Conservation (phyloP, 1,284 basidiomycete genomes). For the Volvariella volvacea region DNA sequence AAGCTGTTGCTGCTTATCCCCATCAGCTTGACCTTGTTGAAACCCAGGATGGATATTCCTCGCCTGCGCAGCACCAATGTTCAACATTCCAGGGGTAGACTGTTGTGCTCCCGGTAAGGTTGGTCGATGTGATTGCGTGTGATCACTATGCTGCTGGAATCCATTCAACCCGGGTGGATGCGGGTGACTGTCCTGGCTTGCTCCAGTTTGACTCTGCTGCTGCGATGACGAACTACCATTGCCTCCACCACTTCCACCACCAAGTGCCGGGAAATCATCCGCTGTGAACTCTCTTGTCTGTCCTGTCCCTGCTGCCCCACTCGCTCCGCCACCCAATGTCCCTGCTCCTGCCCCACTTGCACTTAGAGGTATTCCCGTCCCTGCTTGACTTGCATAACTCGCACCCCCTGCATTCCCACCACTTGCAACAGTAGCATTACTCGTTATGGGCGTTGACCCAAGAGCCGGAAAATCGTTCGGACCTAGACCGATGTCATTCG, state of each 20-base stretch:
- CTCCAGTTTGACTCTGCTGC: constrained; percentile 22
- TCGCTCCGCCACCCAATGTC: constrained; percentile 20
- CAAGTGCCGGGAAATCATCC: constrained; percentile 79
- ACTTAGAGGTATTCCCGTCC: constrained; percentile 46
- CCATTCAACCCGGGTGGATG: constrained; percentile 74
- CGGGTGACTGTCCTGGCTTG: constrained; percentile 33
- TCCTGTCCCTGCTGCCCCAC: constrained; percentile 20
- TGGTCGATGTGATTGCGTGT: constrained; percentile 40
- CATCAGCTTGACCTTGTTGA: constrained; percentile 41
- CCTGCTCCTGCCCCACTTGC: constrained; percentile 29
- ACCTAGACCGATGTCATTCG: constrained; percentile 72
- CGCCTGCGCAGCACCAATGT: constrained; percentile 44
- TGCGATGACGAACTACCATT: constrained; percentile 30
- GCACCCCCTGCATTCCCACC: constrained; percentile 30
- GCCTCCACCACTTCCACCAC: constrained; percentile 54
- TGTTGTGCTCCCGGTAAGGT: constrained; percentile 45
- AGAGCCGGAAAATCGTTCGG: constrained; percentile 82
- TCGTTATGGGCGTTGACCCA: constrained; percentile 47
- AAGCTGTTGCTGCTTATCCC: constrained; percentile 64
- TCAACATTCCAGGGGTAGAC: constrained; percentile 61
- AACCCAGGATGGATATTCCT: constrained; percentile 56
- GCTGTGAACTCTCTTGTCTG: constrained; percentile 67
- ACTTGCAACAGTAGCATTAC: constrained; percentile 28
- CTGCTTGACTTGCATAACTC: constrained; percentile 74
- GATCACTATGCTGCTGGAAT: constrained; percentile 42